Conservation (phyloP, 331 rosid genomes). For the Saraca asoca region DNA sequence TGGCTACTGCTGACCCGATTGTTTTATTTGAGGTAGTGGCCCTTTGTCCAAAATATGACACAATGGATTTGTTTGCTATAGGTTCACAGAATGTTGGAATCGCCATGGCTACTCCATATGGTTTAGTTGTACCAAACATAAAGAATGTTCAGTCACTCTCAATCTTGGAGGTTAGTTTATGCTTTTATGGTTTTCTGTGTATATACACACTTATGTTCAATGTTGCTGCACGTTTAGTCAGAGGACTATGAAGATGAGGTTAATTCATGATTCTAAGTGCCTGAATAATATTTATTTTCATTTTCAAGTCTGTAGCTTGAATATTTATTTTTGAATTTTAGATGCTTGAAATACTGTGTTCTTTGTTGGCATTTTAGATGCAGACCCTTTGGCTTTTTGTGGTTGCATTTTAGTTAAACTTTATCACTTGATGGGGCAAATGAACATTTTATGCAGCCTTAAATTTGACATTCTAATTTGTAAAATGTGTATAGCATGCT, state of each 20-base stretch:
- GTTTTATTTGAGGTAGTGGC: slow-evolving; percentile 24
- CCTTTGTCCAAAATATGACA: slow-evolving; percentile 22
- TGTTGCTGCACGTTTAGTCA: slow-evolving; percentile 8
- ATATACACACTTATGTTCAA: background rate
- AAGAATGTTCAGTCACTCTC: slow-evolving; percentile 88
- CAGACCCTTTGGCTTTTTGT: no score
- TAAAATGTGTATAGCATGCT: background rate
- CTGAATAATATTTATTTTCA: background rate
- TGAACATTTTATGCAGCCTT: background rate
- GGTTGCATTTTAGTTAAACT: no score
- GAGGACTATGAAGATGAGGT: slow-evolving; percentile 4
- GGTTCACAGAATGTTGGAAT: slow-evolving; percentile 93
- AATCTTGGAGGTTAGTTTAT: slow-evolving; percentile 72
- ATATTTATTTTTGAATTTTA: background rate
- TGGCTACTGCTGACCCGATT: slow-evolving; percentile 18
- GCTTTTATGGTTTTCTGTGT: slow-evolving; percentile 1
- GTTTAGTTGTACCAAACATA: slow-evolving; percentile 92
- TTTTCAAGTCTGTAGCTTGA: slow-evolving; percentile 11
- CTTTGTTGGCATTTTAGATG: no score
- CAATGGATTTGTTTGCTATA: slow-evolving; percentile 33
- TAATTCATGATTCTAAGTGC: slow-evolving; percentile 21
- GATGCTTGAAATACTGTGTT: no score
- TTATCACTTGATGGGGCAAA: no score
- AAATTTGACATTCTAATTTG: no score
- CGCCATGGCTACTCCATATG: slow-evolving; percentile 84